Evolutionary conservation across 495 filamentous ascomycete species (phyloP), one percentile per base, ranked within the genome.

Genomic region (Clavariopsis aquatica): DNA sequence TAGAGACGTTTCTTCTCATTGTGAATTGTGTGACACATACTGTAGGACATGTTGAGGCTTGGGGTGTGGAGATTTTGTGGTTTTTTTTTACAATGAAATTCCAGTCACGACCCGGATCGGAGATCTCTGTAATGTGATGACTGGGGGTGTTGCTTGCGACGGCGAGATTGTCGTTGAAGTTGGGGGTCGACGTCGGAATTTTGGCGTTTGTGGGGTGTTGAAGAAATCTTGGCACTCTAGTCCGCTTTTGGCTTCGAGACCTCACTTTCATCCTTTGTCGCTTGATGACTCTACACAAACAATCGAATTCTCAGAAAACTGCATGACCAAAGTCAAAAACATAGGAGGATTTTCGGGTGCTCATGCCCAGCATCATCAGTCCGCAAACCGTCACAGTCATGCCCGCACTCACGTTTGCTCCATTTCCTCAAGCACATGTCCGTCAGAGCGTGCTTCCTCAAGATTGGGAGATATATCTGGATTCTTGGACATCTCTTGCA

Each of bases 381-480:
- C 28, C 51, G 13, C 8, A 29, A 8, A 1, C 47, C 19, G 3
- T 23, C 19, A 9, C 47, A 62, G 9, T 20, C 27, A 80, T 82
- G 73, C 68, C 73, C 29, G 79, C 90, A 20, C 91, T 91, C 26
- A 80, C 84, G 26, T 81, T 96, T 73, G 90, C 89, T 41, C 81
- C 89, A 3, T 90, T 92, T 65, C 92, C 92, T 23, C 81, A 86
- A 46, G 76, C 82, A n/a, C 76, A 78, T 56, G 84, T 91, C 76
- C 84, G 87, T 66, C 82, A 83, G 29, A 81, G 81, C 59, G 80
- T 95, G 31, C 77, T 81, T 9, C 81, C 85, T 1, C 76, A 82
- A 29, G 90, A 95, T 75, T 95, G 91, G 92, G 83, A 87, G 57
- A 79, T 82, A 34, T 93, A 88, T 73, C 74, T 94, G 19, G 85